phyloP scores from a whole-genome alignment of 2,329 filamentous ascomycete genomes.

The Colletotrichum incanum region DNA sequence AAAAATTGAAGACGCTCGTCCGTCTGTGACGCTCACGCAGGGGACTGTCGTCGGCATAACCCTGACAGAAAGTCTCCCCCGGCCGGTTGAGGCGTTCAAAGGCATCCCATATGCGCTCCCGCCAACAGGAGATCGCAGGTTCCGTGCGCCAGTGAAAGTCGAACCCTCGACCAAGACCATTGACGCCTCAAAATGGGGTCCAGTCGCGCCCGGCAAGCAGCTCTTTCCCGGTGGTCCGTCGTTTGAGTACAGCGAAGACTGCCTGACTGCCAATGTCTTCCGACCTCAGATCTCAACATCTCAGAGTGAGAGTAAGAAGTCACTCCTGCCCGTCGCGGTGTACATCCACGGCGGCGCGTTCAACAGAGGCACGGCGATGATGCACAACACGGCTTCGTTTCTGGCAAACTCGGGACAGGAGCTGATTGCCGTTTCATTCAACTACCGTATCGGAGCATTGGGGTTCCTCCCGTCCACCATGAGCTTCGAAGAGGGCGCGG shows the following conservation, averaged over 20 bases:
- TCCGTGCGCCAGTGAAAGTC: slow-evolving; percentile 59
- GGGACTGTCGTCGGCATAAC: slow-evolving; percentile 59
- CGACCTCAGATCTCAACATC: slow-evolving; percentile 51
- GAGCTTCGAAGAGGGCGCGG: slow-evolving; percentile 67
- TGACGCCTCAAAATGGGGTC: slow-evolving; percentile 56
- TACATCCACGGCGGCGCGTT: slow-evolving; percentile 77
- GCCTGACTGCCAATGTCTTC: slow-evolving; percentile 69
- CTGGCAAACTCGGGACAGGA: slow-evolving; percentile 69
- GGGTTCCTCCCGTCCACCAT: slow-evolving; percentile 76
- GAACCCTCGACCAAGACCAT: slow-evolving; percentile 46
- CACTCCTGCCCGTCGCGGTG: slow-evolving; percentile 63
- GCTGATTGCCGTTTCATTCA: slow-evolving; percentile 72
- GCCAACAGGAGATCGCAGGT: slow-evolving; percentile 54
- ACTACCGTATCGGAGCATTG: slow-evolving; percentile 76
- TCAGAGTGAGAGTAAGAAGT: slow-evolving; percentile 36
- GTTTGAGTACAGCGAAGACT: slow-evolving; percentile 61
- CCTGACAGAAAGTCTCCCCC: slow-evolving; percentile 54
- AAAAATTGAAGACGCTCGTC: slow-evolving; percentile 23
- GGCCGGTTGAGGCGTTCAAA: slow-evolving; percentile 64
- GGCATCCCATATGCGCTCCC: slow-evolving; percentile 67
- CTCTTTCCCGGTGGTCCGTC: slow-evolving; percentile 47
- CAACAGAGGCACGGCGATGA: slow-evolving; percentile 67
- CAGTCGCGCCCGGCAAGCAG: slow-evolving; percentile 55
- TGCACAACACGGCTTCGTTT: slow-evolving; percentile 75
- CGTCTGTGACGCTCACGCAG: slow-evolving; percentile 51